Evolutionary conservation across 208 protist genomes (phyloP), one percentile per base, ranked within the genome.

Genomic region (Crithidia bombi): DNA sequence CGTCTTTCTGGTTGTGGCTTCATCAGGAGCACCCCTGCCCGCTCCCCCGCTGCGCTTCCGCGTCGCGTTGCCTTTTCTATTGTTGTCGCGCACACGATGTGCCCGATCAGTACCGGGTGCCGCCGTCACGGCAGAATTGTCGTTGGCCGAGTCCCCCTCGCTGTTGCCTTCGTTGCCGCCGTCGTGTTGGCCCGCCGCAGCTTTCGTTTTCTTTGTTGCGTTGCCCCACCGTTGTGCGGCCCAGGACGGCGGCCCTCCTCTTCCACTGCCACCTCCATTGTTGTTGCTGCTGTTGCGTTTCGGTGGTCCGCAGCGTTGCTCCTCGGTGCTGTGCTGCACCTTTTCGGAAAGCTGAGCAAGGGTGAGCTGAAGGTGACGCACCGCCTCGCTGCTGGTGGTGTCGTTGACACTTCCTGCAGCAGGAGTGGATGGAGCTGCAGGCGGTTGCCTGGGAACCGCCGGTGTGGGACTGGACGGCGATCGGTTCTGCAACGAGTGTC

Each of bases 291-390:
- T 28, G n/a, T 19, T 41, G 56, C 38, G 52, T 55, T 56, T 70
- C 32, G 69, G 59, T 59, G 69, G 79, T 30, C 63, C 58, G 50
- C 77, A 78, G 47, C 56, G 61, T 51, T 78, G 67, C 32, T 67
- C 55, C 70, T 87, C 82, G 17, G 61, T 54, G 11, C 74, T 76
- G 32, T 83, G 57, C 17, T 78, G 71, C 59, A 91, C 82, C 35
- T 79, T 69, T 32, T 78, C 74, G 1, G 82, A 82, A 19, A 88
- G 62, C 15, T 59, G 66, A 12, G 76, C 44, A 9, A 91, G 73
- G 11, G 80, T 59, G 43, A 39, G 23, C 30, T 76, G 76, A 54
- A 91, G 55, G 25, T 44, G 62, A 25, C 41, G 55, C 6, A 54
- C 51, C 23, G 30, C 35, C 17, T 69, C 51, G 7, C 46, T 33